Evolutionary conservation across 1,139 yeast genomes (phyloP).

Genomic region (Geotrichum candidum): DNA sequence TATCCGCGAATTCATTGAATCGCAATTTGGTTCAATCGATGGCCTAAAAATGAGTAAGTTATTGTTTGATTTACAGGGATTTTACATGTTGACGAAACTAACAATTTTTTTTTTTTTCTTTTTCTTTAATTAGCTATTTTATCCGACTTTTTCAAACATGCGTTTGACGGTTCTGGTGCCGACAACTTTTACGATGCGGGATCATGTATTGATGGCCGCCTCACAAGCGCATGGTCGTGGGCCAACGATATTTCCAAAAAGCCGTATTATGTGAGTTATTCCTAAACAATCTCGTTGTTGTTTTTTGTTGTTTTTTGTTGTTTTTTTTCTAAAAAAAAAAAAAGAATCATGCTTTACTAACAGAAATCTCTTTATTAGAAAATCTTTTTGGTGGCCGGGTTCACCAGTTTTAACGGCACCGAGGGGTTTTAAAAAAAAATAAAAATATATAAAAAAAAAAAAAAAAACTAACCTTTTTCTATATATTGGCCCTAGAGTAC

Average conservation of each 20-base stretch:
- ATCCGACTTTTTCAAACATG: constrained; percentile 65
- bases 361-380: constrained; percentile 28
- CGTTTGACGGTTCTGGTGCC: constrained; percentile 73
- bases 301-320: constrained; percentile 1
- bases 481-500: not conserved
- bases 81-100: not conserved
- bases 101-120: not conserved
- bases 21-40: constrained; percentile 51
- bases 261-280: constrained; percentile 40
- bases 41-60: constrained; percentile 38
- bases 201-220: constrained; percentile 70
- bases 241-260: constrained; percentile 62
- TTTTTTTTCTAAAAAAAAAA: constrained; percentile 1
- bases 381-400: constrained; percentile 59
- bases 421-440: constrained; percentile 43
- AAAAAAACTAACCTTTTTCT: not conserved
- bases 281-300: not conserved
- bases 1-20: constrained; percentile 45
- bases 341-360: not conserved
- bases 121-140: constrained; percentile 37
- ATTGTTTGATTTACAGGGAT: not conserved
- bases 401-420: constrained; percentile 67
- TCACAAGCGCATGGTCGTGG: constrained; percentile 77
- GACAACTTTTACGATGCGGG: constrained; percentile 76
- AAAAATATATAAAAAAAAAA: too few relatives aligned